Conservation (phyloP, 2,329 filamentous ascomycete species). For the Aureobasidium leucospermi region DNA sequence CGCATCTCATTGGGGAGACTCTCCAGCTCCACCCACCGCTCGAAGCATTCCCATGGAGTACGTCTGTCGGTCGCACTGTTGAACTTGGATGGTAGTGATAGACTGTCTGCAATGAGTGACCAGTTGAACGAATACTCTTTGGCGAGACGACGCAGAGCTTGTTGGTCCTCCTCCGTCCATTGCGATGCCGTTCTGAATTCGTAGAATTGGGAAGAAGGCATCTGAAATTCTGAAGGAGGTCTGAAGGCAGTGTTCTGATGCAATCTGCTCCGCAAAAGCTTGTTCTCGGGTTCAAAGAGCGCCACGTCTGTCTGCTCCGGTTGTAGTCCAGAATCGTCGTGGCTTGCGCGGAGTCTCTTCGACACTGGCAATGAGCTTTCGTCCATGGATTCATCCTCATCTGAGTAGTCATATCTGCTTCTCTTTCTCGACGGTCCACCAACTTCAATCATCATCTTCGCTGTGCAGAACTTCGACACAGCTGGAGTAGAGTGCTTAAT, state of each 20-base stretch:
- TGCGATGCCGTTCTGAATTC: constrained; percentile 81
- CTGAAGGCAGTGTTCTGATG: constrained; percentile 89
- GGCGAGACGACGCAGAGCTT: constrained; percentile 76
- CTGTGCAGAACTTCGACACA: constrained; percentile 79
- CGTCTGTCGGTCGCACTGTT: constrained; percentile 81
- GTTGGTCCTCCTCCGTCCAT: constrained; percentile 85
- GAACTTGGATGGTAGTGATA: constrained; percentile 67
- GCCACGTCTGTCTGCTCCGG: constrained; percentile 72
- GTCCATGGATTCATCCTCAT: constrained; percentile 13
- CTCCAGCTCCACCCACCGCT: constrained; percentile 89
- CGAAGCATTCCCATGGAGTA: constrained; percentile 98
- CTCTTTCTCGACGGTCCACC: constrained; percentile 63
- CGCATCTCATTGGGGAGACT: constrained; percentile 87
- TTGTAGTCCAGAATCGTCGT: constrained; percentile 42
- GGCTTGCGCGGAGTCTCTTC: constrained; percentile 21
- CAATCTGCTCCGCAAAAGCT: constrained; percentile 78
- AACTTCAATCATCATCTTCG: constrained; percentile 64
- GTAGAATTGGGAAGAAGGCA: constrained; percentile 87
- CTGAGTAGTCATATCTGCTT: constrained; percentile 72
- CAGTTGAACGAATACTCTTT: constrained; percentile 96
- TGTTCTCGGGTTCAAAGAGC: constrained; percentile 83
- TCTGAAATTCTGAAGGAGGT: constrained; percentile 81
- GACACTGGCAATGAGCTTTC: constrained; percentile 4
- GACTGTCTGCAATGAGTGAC: constrained; percentile 81
- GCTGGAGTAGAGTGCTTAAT: constrained; percentile 56